phyloP scores from a whole-genome alignment of 2,329 filamentous ascomycete genomes.

The Stagonosporopsis vannaccii region DNA sequence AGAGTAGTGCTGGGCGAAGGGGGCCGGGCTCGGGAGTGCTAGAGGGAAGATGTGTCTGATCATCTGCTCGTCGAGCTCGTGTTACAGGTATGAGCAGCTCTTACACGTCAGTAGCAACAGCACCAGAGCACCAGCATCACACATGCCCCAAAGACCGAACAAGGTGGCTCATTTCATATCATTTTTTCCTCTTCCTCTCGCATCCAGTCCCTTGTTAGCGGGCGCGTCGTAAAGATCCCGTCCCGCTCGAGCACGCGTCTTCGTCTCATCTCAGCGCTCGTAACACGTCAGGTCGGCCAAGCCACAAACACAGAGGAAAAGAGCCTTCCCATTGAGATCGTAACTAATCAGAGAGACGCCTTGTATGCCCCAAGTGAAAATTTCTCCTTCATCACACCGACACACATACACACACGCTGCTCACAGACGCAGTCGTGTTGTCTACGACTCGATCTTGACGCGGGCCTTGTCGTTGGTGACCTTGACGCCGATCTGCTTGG shows the following conservation, averaged over 20 bases:
- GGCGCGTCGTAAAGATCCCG: background rate
- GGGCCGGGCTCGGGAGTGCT: too few species aligned
- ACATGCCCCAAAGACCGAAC: slow-evolving; percentile 1
- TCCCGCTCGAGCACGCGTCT: background rate
- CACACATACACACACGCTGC: background rate
- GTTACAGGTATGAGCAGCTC: too few species aligned
- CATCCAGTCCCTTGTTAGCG: background rate
- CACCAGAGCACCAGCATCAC: background rate
- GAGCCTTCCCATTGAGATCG: slow-evolving; percentile 47
- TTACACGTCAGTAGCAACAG: too few species aligned
- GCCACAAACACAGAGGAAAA: slow-evolving; percentile 29
- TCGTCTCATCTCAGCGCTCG: background rate
- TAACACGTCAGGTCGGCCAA: slow-evolving; percentile 27
- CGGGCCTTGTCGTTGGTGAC: slow-evolving; percentile 99
- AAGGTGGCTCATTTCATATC: slow-evolving; percentile 39
- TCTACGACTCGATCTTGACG: slow-evolving; percentile 88
- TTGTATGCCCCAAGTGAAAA: slow-evolving; percentile 47
- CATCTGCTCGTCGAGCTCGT: too few species aligned
- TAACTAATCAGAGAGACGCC: slow-evolving; percentile 51
- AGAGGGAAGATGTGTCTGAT: too few species aligned
- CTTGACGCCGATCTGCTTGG: slow-evolving; percentile 99
- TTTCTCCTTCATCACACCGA: slow-evolving; percentile 1
- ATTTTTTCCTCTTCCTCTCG: slow-evolving; percentile 35
- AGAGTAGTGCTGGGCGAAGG: too few species aligned
- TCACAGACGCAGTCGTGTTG: background rate